phyloP scores from a whole-genome alignment of 192 early-diverging fungal genomes.

The Gigaspora rosea region DNA sequence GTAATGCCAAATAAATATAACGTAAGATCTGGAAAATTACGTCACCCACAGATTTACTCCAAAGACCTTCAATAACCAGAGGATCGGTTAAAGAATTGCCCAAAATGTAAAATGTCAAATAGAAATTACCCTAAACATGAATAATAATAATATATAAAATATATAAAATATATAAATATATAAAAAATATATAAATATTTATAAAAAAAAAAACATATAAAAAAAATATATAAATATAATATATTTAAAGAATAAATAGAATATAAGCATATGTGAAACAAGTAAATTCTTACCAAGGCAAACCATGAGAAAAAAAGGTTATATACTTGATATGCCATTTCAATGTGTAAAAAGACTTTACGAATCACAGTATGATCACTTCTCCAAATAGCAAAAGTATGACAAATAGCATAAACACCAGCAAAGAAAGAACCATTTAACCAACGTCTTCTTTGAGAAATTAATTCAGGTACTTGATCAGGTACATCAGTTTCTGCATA shows the following conservation, averaged over 20 bases:
- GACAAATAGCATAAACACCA: conserved; percentile 77
- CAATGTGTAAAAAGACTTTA: conserved; percentile 72
- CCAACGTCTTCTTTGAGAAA: conserved; percentile 97
- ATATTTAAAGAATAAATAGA: too few species aligned
- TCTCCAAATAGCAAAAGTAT: conserved; percentile 78
- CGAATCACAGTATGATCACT: conserved; percentile 73
- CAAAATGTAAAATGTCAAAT: conserved; percentile 89
- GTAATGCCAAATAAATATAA: conserved; percentile 73
- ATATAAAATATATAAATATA: conserved; percentile 8
- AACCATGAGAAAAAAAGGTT: conserved; percentile 91
- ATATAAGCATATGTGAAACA: too few species aligned
- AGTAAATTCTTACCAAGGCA: conserved; percentile 58
- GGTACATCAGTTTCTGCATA: conserved; percentile 87
- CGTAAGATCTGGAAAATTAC: conserved; percentile 48
- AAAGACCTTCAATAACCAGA: conserved; percentile 40
- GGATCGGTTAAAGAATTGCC: conserved; percentile 48
- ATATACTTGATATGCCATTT: conserved; percentile 82
- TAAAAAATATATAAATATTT: background rate
- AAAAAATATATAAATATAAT: too few species aligned
- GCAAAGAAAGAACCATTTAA: conserved; percentile 96
- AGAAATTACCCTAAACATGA: conserved; percentile 73
- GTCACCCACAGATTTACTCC: conserved; percentile 42
- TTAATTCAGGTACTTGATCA: conserved; percentile 78
- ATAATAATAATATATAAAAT: conserved; percentile 30
- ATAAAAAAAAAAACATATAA: too few species aligned